These are phyloP conservation scores for Citrullus amarus DNA, from an alignment of 306 rosid species.

Conservation along the genomic window DNA sequence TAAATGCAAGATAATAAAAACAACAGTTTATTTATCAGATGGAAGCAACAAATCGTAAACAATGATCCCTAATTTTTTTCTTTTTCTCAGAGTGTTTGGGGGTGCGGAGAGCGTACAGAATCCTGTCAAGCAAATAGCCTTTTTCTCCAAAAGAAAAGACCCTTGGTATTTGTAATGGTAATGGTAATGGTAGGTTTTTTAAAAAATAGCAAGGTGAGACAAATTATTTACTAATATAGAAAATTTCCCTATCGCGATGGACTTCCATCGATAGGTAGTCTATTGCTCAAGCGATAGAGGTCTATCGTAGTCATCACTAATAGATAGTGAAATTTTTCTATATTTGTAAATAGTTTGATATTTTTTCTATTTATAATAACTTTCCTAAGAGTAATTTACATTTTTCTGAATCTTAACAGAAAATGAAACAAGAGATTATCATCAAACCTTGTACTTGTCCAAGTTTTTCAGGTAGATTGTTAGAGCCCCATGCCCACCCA, in stretches of 20 bases:
- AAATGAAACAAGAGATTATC: constrained; percentile 1
- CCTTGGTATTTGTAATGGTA: not conserved
- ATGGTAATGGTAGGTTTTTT: too few relatives aligned
- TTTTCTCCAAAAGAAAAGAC: not conserved
- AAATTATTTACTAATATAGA: too few relatives aligned
- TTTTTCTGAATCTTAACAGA: not conserved
- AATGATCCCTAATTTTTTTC: not conserved
- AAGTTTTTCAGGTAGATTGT: constrained; percentile 73
- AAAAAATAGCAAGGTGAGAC: too few relatives aligned
- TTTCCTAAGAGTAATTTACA: not conserved
- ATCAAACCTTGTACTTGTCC: constrained; percentile 68
- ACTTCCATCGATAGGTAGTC: too few relatives aligned
- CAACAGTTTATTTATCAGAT: not conserved
- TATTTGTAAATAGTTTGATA: too few relatives aligned
- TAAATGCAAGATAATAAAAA: not conserved
- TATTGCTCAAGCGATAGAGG: too few relatives aligned
- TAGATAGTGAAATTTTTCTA: too few relatives aligned
- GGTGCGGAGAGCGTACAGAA: not conserved
- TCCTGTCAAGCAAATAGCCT: not conserved
- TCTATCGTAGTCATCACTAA: too few relatives aligned
- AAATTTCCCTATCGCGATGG: too few relatives aligned
- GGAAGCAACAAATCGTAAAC: not conserved
- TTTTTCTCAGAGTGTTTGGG: not conserved
- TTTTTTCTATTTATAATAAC: too few relatives aligned
- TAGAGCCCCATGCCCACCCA: constrained; percentile 97